Conservation (phyloP, 495 filamentous ascomycete genomes). For the Hypomontagnella monticulosa region DNA sequence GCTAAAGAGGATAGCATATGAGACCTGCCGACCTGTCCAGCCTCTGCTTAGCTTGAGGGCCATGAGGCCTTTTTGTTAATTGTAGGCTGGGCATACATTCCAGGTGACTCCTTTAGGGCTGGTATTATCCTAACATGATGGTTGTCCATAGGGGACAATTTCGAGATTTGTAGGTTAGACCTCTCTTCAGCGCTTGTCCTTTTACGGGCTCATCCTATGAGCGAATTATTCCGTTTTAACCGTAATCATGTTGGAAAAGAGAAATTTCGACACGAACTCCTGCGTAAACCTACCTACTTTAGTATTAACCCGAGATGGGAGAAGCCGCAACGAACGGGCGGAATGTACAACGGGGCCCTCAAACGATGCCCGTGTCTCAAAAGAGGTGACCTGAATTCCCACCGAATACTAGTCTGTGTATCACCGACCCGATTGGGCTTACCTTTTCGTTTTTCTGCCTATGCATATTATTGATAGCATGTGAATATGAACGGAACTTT, state of each 20-base stretch:
- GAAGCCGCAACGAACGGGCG: constrained; percentile 9
- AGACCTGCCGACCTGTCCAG: too few species aligned
- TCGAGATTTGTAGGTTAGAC: too few species aligned
- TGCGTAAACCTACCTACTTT: constrained; percentile 25
- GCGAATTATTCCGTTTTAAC: constrained; percentile 24
- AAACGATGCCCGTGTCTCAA: constrained; percentile 12
- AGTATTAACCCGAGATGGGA: constrained; percentile 23
- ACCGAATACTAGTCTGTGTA: not conserved
- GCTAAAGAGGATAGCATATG: not conserved
- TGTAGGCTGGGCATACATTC: too few species aligned
- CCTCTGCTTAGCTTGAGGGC: too few species aligned
- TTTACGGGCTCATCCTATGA: not conserved
- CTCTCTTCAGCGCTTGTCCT: too few species aligned
- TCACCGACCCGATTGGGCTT: constrained; percentile 1
- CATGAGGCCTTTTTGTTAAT: too few species aligned
- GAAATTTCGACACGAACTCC: not conserved
- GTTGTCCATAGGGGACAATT: too few species aligned
- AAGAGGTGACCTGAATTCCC: constrained; percentile 10
- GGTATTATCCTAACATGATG: too few species aligned
- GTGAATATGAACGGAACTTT: constrained; percentile 16
- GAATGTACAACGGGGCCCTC: constrained; percentile 9
- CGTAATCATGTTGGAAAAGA: constrained; percentile 4
- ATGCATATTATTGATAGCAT: constrained; percentile 27
- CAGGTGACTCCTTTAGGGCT: too few species aligned
- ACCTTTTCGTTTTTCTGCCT: not conserved